These are phyloP conservation scores for Pyronema domesticum DNA, from an alignment of 495 filamentous ascomycete genomes.

Conservation along the genomic window DNA sequence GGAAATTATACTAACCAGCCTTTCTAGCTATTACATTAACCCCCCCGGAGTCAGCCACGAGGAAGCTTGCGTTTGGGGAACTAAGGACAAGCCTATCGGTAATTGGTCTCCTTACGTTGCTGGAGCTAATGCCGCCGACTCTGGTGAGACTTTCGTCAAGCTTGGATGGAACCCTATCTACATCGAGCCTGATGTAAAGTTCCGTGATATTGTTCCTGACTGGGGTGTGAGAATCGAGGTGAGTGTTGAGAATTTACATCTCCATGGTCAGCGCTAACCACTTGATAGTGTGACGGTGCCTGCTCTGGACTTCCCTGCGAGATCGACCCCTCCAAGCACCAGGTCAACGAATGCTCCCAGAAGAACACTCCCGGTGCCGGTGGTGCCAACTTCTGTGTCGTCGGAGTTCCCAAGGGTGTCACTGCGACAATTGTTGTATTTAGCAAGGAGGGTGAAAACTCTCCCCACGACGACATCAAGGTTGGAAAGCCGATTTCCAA, in stretches of 20 bases:
- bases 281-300: constrained; percentile 34
- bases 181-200: constrained; percentile 37
- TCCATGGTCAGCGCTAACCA: no score
- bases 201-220: constrained; percentile 39
- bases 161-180: constrained; percentile 71
- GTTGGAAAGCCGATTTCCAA: background rate
- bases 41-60: constrained; percentile 43
- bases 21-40: constrained; percentile 56
- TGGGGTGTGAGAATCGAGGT: constrained; percentile 52
- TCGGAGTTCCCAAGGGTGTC: constrained; percentile 50
- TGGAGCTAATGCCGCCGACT: constrained; percentile 50
- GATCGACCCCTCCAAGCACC: constrained; percentile 47
- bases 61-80: constrained; percentile 57
- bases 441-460: constrained; percentile 25
- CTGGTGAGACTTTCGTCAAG: constrained; percentile 54
- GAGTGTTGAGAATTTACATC: background rate
- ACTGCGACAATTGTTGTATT: constrained; percentile 55
- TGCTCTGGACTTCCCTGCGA: constrained; percentile 62
- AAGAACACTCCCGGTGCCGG: constrained; percentile 38
- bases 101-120: constrained; percentile 72
- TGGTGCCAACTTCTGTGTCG: constrained; percentile 59
- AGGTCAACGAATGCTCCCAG: constrained; percentile 37
- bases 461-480: background rate
- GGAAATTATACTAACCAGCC: constrained; percentile 9
- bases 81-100: constrained; percentile 42